Conservation (phyloP, 1,284 basidiomycete genomes). For the Ustilago xerochloae region DNA sequence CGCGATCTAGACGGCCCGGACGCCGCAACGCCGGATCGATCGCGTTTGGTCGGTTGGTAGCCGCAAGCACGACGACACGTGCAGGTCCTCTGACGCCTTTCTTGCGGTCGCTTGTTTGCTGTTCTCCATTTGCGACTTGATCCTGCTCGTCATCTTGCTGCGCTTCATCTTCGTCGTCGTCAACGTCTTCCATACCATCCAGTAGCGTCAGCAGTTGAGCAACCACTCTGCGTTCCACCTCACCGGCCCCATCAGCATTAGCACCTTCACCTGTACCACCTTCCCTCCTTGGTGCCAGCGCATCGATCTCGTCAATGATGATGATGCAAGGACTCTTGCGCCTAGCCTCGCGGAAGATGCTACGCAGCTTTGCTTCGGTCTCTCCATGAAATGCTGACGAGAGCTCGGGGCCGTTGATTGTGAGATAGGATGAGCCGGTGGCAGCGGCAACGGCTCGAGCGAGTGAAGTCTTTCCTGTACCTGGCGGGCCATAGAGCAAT, state of each 20-base stretch:
- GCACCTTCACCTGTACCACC: conserved; percentile 83
- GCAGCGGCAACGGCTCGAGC: conserved; percentile 63
- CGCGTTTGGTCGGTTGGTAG: conserved; percentile 95
- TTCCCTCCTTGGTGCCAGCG: conserved; percentile 88
- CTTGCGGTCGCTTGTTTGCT: background rate
- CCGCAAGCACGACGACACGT: conserved; percentile 94
- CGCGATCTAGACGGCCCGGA: conserved; percentile 94
- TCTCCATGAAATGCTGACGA: conserved; percentile 96
- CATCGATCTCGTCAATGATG: conserved; percentile 96
- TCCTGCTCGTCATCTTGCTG: conserved; percentile 53
- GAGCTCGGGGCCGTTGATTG: conserved; percentile 91
- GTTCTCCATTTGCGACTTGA: conserved; percentile 52
- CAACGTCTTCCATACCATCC: conserved; percentile 79
- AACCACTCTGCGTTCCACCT: conserved; percentile 95
- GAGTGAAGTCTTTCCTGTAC: conserved; percentile 67
- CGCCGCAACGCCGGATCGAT: conserved; percentile 94
- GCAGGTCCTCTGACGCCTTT: conserved; percentile 4
- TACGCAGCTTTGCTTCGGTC: conserved; percentile 88
- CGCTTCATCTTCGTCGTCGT: conserved; percentile 45
- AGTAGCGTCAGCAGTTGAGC: conserved; percentile 93
- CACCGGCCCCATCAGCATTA: conserved; percentile 69
- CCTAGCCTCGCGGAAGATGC: conserved; percentile 87
- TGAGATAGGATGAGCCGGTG: conserved; percentile 56
- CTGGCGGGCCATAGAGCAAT: conserved; percentile 67
- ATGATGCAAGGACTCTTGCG: conserved; percentile 83